Evolutionary conservation across 2,329 filamentous ascomycete genomes (phyloP), one percentile per base, ranked within the genome.

Genomic region (Gaeumannomyces sp.): DNA sequence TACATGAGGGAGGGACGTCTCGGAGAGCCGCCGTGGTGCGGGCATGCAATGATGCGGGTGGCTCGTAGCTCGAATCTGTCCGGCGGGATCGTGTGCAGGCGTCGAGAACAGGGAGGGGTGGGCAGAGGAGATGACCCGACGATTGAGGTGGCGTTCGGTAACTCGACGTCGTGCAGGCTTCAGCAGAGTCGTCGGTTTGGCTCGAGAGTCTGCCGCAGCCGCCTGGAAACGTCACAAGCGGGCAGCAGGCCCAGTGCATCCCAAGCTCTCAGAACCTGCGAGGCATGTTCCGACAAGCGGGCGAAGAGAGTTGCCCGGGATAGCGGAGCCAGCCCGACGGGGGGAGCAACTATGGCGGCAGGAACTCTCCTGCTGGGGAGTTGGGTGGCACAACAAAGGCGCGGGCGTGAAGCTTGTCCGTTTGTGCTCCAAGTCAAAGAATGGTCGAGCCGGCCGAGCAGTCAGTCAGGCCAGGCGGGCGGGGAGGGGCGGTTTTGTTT

Each of bases 1-100:
- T 63, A 63, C 61, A 63, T 63, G 61, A 31, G 50, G 38, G 59
- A 60, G n/a, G 59, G 31, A 25, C 31, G 59, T 25, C 19, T 50
- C 19, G 38, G 38, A 16, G 19, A 22, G 7, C 45, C 45, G 45
- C n/a, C 45, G 19, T 22, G 45, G 22, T 53, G 45, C n/a, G 45
- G 19, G 19, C 45, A 53, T 53, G 45, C 45, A 53, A 53, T n/a
- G n/a, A n/a, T 53, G 19, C 45, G 19, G 19, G 45, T 53, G 19
- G 19, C 45, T n/a, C n/a, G 45, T 25, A n/a, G 45, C 19, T 53
- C 19, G n/a, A 53, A 25, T 53, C 45, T 53, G 22, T 11, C 45
- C 22, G 45, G 45, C 45, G 22, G 19, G 45, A 53, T 53, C 45
- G 45, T 50, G 7, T 50, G 45, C 11, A 50, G 19, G 45, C 35